These are phyloP conservation scores for Aristolochia californica DNA, from an alignment of 164 flowering plant species.

Conservation along the genomic window DNA sequence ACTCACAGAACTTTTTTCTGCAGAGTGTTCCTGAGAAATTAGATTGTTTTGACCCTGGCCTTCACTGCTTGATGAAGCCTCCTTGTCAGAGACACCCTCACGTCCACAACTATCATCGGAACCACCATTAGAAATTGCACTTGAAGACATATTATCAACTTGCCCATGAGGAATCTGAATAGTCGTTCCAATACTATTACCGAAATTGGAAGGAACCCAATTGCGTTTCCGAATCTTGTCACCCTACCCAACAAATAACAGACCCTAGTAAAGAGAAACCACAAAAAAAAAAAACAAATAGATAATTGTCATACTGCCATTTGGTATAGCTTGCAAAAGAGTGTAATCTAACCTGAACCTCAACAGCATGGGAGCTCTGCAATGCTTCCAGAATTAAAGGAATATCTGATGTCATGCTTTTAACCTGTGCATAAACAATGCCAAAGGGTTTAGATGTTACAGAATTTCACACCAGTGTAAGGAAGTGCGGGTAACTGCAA, in stretches of 20 bases:
- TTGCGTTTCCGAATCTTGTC: conserved; percentile 64
- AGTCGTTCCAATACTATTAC: conserved; percentile 10
- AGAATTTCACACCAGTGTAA: not conserved
- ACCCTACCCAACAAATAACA: conserved; percentile 42
- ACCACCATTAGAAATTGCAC: conserved; percentile 5
- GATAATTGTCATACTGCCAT: too few relatives aligned
- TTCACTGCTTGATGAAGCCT: conserved; percentile 7
- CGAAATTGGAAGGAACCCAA: conserved; percentile 41
- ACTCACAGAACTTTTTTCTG: conserved; percentile 5
- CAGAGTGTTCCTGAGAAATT: conserved; percentile 3
- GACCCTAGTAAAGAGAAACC: not conserved
- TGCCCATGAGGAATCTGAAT: conserved; percentile 14
- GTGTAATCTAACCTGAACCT: conserved; percentile 58
- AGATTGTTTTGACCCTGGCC: conserved; percentile 6
- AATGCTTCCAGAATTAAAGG: conserved; percentile 69
- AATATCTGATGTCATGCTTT: conserved; percentile 60
- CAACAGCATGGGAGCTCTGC: conserved; percentile 46
- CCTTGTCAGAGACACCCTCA: conserved; percentile 7
- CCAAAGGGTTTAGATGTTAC: not conserved
- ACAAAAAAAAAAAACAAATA: too few relatives aligned
- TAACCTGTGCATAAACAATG: conserved; percentile 39
- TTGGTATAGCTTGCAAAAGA: not conserved
- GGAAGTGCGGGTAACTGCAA: not conserved
- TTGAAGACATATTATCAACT: conserved; percentile 9
- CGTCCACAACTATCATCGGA: conserved; percentile 1